phyloP scores from a whole-genome alignment of 148 eudicot genomes.

The Silene conica region DNA sequence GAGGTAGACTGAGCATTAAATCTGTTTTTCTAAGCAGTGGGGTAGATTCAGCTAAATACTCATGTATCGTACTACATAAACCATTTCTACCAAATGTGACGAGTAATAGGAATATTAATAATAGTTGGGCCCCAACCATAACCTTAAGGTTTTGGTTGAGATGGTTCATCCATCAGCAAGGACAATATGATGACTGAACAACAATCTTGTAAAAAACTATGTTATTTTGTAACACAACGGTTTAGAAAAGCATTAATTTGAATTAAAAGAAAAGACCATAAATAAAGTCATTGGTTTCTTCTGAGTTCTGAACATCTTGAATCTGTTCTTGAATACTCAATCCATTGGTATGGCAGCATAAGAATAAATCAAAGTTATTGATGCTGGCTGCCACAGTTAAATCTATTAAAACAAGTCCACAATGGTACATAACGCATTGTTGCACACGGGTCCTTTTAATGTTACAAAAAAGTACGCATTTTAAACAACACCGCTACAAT shows the following conservation, averaged over 20 bases:
- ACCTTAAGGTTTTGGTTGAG: too few relatives aligned
- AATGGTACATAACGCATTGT: not conserved
- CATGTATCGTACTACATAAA: not conserved
- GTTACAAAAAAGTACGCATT: not conserved
- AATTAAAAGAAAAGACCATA: too few relatives aligned
- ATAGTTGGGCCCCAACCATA: too few relatives aligned
- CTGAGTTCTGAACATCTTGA: too few relatives aligned
- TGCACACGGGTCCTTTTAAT: not conserved
- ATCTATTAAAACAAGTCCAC: slow-evolving; percentile 3
- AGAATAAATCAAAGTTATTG: not conserved
- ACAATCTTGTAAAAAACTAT: too few relatives aligned
- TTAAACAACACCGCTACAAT: not conserved
- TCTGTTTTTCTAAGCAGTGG: not conserved
- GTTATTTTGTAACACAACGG: too few relatives aligned
- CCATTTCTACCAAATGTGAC: not conserved
- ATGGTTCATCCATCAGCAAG: too few relatives aligned
- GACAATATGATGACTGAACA: not conserved
- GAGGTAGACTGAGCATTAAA: not conserved
- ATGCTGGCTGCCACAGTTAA: slow-evolving; percentile 5
- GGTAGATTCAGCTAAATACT: not conserved
- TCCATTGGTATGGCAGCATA: not conserved
- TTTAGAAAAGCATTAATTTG: too few relatives aligned
- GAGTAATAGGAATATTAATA: too few relatives aligned
- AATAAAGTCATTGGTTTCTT: too few relatives aligned
- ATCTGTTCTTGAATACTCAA: too few relatives aligned